Evolutionary conservation across 192 early-diverging fungal genomes (phyloP), one percentile per base, ranked within the genome.

Genomic region (Linnemannia schmuckeri): DNA sequence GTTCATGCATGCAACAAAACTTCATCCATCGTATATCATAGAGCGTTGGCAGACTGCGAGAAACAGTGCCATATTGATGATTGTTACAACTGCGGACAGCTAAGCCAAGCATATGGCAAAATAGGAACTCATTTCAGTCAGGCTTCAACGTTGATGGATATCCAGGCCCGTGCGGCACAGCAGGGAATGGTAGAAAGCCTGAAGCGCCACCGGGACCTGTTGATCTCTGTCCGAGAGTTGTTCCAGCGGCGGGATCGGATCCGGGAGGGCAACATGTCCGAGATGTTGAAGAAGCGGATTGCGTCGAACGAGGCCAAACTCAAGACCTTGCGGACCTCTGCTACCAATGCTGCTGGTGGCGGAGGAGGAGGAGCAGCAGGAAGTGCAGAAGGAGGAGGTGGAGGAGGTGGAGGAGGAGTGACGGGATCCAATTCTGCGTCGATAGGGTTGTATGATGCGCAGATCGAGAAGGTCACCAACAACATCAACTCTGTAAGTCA

Each of bases 131-230:
- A 93, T 68, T 78, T 94, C 69, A 88, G 89, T 49, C 78, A 87
- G 24, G 80, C 87, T 5, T 83, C 87, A 18, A 75, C 63, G 22
- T 71, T 93, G 17, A 77, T 90, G 73, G 89, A 92, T 30, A 79
- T 91, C 15, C 55, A 91, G 77, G 88, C 88, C 8, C 41, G 40
- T 57, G 71, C 88, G 24, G 81, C 87, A 70, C 88, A 89, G 13
- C 91, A 91, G 61, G 91, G 87, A 0, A 85, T 94, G 68, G 81
- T 94, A 7, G 94, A 95, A 70, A 90, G 82, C 87, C 63, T 95
- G 52, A 95, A 94, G 73, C 81, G 90, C 44, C 91, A 93, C 70
- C 91, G 94, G n/a, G 94, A 95, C 74, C 76, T 95, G 17, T 80
- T 95, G 33, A 89, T 93, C 20, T 92, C 93, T 9, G 88, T 91